phyloP scores from a whole-genome alignment of 305 asterid genomes.

The Andrographis paniculata region DNA sequence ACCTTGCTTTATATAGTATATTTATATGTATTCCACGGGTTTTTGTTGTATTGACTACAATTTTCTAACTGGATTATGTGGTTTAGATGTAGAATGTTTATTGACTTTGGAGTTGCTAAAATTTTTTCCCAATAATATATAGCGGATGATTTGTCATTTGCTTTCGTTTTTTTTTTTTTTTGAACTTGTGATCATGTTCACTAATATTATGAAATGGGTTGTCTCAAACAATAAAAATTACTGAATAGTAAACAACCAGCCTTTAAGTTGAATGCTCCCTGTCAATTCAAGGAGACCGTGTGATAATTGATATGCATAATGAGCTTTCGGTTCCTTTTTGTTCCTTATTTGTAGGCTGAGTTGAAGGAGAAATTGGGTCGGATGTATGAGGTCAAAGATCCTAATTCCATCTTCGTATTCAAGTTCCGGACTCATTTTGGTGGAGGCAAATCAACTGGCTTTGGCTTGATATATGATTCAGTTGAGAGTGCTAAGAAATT shows the following conservation, averaged over 20 bases:
- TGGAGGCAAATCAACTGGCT: conserved; percentile 70
- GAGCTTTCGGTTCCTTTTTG: neutral
- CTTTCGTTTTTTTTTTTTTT: too few species aligned
- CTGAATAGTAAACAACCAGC: too few species aligned
- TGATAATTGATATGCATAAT: neutral
- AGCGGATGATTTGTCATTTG: too few species aligned
- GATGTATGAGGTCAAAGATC: conserved; percentile 52
- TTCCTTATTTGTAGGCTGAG: conserved; percentile 35
- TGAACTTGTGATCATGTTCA: too few species aligned
- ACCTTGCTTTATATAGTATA: neutral
- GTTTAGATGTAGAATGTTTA: too few species aligned
- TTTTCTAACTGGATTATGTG: too few species aligned
- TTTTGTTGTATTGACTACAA: neutral
- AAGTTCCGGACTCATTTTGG: conserved; percentile 72
- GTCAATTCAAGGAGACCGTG: neutral
- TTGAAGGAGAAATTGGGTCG: conserved; percentile 52
- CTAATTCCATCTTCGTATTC: conserved; percentile 56
- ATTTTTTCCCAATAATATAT: too few species aligned
- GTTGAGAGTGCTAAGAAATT: too few species aligned
- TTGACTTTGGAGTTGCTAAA: too few species aligned
- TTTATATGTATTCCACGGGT: neutral
- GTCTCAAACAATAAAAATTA: too few species aligned
- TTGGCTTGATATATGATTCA: too few species aligned
- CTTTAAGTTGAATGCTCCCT: neutral
- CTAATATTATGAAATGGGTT: too few species aligned